These are phyloP conservation scores for Blastomyces silverae DNA, from an alignment of 2,329 filamentous ascomycete species.

Conservation along the genomic window DNA sequence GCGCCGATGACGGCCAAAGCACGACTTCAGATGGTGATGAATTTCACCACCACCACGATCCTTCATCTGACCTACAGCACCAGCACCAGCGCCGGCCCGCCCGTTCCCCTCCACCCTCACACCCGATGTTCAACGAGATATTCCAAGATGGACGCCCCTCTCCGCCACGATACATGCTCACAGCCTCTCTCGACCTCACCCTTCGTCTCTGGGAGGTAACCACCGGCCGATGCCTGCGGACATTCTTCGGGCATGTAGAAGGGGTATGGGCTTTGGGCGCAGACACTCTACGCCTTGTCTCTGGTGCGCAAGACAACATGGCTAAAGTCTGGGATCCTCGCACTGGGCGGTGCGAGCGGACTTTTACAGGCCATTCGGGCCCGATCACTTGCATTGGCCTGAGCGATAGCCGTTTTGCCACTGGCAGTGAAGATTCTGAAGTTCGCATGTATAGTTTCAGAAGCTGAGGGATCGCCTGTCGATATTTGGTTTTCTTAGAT, in stretches of 20 bases:
- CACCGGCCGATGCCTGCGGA: constrained; percentile 74
- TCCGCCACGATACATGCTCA: constrained; percentile 86
- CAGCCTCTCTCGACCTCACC: constrained; percentile 82
- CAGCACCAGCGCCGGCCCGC: constrained; percentile 14
- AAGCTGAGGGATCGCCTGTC: neutral
- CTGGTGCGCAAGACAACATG: constrained; percentile 86
- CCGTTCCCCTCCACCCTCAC: constrained; percentile 20
- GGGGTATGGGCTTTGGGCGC: constrained; percentile 90
- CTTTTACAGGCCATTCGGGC: constrained; percentile 81
- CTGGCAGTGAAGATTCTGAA: constrained; percentile 88
- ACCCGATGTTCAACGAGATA: constrained; percentile 33
- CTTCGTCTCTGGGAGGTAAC: constrained; percentile 88
- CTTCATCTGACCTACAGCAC: neutral
- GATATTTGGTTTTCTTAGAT: too few relatives aligned
- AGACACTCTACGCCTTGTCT: constrained; percentile 80
- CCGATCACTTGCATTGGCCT: constrained; percentile 90
- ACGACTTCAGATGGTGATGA: constrained; percentile 20
- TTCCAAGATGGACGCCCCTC: constrained; percentile 60
- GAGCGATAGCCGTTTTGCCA: constrained; percentile 82
- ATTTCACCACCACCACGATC: constrained; percentile 16
- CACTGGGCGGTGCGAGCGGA: constrained; percentile 84
- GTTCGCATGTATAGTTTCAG: constrained; percentile 73
- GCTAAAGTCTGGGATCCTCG: constrained; percentile 94
- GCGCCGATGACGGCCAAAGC: constrained; percentile 34
- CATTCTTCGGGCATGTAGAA: constrained; percentile 94